These are phyloP conservation scores for Cydonia oblonga DNA, from an alignment of 331 rosid species.

Conservation along the genomic window DNA sequence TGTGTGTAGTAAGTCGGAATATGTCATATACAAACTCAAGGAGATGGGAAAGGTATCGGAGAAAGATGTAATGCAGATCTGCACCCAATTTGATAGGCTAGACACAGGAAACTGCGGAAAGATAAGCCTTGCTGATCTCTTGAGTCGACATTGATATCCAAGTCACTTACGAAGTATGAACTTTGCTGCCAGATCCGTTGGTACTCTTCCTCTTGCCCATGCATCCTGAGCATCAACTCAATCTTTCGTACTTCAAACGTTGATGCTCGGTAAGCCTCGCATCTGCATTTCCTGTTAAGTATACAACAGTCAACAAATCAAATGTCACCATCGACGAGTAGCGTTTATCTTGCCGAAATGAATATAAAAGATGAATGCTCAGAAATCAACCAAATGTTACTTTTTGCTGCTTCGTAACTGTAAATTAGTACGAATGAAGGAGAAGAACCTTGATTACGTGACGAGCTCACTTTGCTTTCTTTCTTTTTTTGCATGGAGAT, in stretches of 20 bases:
- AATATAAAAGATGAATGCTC: background rate
- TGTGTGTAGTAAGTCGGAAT: slow-evolving; percentile 75
- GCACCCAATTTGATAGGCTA: slow-evolving; percentile 69
- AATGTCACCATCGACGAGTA: background rate
- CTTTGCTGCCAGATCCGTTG: background rate
- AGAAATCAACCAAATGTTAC: background rate
- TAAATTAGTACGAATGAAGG: background rate
- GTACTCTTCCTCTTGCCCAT: background rate
- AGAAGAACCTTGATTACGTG: background rate
- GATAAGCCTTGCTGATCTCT: slow-evolving; percentile 75
- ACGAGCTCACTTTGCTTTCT: background rate
- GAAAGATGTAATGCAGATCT: slow-evolving; percentile 66
- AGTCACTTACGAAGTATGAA: background rate
- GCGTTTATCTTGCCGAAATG: background rate
- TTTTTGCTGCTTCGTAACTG: background rate
- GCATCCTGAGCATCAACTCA: background rate
- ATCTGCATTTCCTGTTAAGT: background rate
- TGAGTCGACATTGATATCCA: slow-evolving; percentile 27
- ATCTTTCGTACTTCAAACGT: background rate
- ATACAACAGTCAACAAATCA: background rate
- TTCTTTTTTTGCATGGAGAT: background rate
- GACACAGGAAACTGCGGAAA: slow-evolving; percentile 74
- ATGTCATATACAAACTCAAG: slow-evolving; percentile 88
- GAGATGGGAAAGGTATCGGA: slow-evolving; percentile 84
- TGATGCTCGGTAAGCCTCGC: background rate